A percentile compares a stretch with the other conserved stretches of the same genome.
These are phyloP conservation scores for Dothideomycetidae sp. DNA, from an alignment of 2,329 filamentous ascomycete genomes.

Conservation along the genomic window DNA sequence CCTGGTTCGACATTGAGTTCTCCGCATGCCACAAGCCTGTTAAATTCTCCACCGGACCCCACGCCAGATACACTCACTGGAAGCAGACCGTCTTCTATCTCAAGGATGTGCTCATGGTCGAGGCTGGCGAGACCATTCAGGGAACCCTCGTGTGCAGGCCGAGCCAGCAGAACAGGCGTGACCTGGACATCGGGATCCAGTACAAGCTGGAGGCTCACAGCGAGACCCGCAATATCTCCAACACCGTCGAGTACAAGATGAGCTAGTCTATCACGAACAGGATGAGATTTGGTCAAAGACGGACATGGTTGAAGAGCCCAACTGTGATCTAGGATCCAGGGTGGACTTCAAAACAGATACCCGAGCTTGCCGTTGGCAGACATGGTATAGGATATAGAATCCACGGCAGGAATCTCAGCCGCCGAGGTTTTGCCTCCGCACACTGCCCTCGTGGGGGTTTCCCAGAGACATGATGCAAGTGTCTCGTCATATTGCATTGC, in stretches of 20 bases:
- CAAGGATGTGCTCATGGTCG: conserved; percentile 79
- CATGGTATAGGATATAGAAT: too few species aligned
- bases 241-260: conserved; percentile 66
- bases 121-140: conserved; percentile 66
- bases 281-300: too few species aligned
- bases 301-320: too few species aligned
- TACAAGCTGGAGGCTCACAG: conserved; percentile 73
- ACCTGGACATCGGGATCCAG: conserved; percentile 78
- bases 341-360: too few species aligned
- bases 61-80: conserved; percentile 99
- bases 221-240: conserved; percentile 50
- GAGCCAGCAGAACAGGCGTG: conserved; percentile 85
- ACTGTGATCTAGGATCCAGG: too few species aligned
- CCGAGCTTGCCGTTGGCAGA: too few species aligned
- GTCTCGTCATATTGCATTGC: too few species aligned
- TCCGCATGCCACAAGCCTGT: conserved; percentile 96
- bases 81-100: conserved; percentile 99
- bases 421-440: too few species aligned
- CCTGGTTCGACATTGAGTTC: conserved; percentile 99
- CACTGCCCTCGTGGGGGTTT: too few species aligned
- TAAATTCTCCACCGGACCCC: conserved; percentile 88
- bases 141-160: conserved; percentile 70
- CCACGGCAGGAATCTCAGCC: too few species aligned
- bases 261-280: too few species aligned
- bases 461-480: too few species aligned